Conservation (phyloP, 2,329 filamentous ascomycete species). For the Volutella citrinella region DNA sequence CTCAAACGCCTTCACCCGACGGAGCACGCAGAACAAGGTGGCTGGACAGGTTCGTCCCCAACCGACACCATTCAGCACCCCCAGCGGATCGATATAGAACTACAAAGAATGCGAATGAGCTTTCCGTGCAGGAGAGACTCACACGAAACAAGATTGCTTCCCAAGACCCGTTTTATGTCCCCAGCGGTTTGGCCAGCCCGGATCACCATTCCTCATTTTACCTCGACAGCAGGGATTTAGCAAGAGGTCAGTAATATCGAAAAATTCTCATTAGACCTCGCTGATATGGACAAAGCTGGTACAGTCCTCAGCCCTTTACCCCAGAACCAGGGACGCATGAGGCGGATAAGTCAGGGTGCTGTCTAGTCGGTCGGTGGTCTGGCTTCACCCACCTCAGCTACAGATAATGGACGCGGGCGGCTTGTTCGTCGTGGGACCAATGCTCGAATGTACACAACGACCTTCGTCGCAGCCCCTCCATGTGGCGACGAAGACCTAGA, state of each 20-base stretch:
- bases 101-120: conserved; percentile 38
- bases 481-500: conserved; percentile 66
- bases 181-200: conserved; percentile 17
- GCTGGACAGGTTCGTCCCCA: conserved; percentile 53
- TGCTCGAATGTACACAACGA: conserved; percentile 61
- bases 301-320: conserved; percentile 23
- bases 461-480: no score
- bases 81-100: conserved; percentile 44
- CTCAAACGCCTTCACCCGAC: no score
- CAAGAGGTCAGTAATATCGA: no score
- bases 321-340: conserved; percentile 23
- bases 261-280: no score
- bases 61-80: conserved; percentile 33
- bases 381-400: conserved; percentile 50
- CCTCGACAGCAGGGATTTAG: conserved; percentile 12
- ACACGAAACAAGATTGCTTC: conserved; percentile 39
- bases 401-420: conserved; percentile 62
- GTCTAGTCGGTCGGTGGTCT: conserved; percentile 78
- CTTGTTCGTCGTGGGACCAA: conserved; percentile 68
- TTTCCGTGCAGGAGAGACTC: conserved; percentile 44
- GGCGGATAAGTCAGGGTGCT: conserved; percentile 62
- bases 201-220: conserved; percentile 13
- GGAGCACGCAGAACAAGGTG: no score
- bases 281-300: no score
- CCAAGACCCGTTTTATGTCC: conserved; percentile 40